Evolutionary conservation across 2,329 filamentous ascomycete species (phyloP).

Genomic region (Coccinonectria pachysandricola): DNA sequence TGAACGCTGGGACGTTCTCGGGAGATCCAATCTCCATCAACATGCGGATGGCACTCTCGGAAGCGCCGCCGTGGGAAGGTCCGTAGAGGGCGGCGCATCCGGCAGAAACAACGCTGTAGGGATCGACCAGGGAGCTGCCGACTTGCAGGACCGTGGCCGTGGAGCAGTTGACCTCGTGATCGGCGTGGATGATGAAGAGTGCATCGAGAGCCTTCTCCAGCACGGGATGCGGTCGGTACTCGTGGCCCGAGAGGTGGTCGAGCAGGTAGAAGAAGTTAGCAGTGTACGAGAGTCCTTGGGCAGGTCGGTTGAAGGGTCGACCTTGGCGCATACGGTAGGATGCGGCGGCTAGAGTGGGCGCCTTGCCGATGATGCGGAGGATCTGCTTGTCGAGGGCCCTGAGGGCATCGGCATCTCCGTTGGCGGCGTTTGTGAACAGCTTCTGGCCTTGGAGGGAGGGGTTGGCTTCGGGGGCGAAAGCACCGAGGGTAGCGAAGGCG

Average conservation of each 20-base stretch:
- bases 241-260: constrained; percentile 37
- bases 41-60: constrained; percentile 45
- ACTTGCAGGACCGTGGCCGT: constrained; percentile 47
- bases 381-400: constrained; percentile 40
- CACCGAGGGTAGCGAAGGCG: constrained; percentile 37
- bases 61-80: constrained; percentile 49
- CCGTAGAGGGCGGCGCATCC: constrained; percentile 45
- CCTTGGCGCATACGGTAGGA: constrained; percentile 43
- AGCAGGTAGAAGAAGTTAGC: constrained; percentile 47
- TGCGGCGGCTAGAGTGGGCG: constrained; percentile 38
- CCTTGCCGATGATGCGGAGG: constrained; percentile 40
- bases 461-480: constrained; percentile 39
- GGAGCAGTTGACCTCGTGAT: constrained; percentile 49
- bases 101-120: constrained; percentile 41
- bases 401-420: constrained; percentile 30
- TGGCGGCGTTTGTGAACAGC: constrained; percentile 36
- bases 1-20: constrained; percentile 39
- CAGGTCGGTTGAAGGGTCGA: constrained; percentile 39
- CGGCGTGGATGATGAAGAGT: constrained; percentile 45
- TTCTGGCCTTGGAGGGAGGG: constrained; percentile 39
- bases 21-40: constrained; percentile 40
- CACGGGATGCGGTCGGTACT: constrained; percentile 37
- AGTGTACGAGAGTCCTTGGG: constrained; percentile 37
- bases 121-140: constrained; percentile 45
- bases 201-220: constrained; percentile 41